These are phyloP conservation scores for Penicillium fuscoglaucum DNA, from an alignment of 2,329 filamentous ascomycete species.

Conservation along the genomic window DNA sequence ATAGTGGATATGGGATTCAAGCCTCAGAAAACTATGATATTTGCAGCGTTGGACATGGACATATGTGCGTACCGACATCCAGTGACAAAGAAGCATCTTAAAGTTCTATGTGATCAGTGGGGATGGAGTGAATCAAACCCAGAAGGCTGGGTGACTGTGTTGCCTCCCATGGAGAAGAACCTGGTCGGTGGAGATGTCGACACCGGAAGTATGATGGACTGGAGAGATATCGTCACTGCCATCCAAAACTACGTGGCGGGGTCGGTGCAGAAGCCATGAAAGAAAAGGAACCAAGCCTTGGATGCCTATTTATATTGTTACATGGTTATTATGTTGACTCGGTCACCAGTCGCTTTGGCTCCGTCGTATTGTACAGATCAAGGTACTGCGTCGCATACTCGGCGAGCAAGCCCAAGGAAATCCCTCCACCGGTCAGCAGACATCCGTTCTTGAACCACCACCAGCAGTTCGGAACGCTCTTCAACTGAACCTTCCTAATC, in stretches of 20 bases:
- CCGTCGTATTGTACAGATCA: slow-evolving; percentile 29
- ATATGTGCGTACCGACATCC: slow-evolving; percentile 88
- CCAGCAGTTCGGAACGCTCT: slow-evolving; percentile 60
- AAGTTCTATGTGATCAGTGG: slow-evolving; percentile 73
- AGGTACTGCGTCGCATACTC: slow-evolving; percentile 51
- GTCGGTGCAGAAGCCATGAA: background rate
- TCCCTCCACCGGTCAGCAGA: slow-evolving; percentile 61
- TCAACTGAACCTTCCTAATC: slow-evolving; percentile 60
- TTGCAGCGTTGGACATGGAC: slow-evolving; percentile 85
- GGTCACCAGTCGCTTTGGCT: slow-evolving; percentile 1
- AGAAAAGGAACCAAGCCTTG: background rate
- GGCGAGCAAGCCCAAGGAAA: slow-evolving; percentile 55
- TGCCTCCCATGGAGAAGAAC: slow-evolving; percentile 71
- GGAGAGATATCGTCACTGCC: slow-evolving; percentile 68
- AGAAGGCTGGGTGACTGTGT: slow-evolving; percentile 66
- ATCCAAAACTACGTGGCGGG: slow-evolving; percentile 52
- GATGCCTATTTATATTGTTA: slow-evolving; percentile 5
- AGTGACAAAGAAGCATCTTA: slow-evolving; percentile 71
- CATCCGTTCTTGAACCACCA: slow-evolving; percentile 66
- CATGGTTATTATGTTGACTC: slow-evolving; percentile 10
- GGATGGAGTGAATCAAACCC: slow-evolving; percentile 47
- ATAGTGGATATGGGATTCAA: slow-evolving; percentile 50
- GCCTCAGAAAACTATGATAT: slow-evolving; percentile 60
- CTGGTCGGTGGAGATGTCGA: slow-evolving; percentile 85
- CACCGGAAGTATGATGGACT: slow-evolving; percentile 78